phyloP scores from a whole-genome alignment of 768 basidiomycete genomes.

The Suillus subluteus region DNA sequence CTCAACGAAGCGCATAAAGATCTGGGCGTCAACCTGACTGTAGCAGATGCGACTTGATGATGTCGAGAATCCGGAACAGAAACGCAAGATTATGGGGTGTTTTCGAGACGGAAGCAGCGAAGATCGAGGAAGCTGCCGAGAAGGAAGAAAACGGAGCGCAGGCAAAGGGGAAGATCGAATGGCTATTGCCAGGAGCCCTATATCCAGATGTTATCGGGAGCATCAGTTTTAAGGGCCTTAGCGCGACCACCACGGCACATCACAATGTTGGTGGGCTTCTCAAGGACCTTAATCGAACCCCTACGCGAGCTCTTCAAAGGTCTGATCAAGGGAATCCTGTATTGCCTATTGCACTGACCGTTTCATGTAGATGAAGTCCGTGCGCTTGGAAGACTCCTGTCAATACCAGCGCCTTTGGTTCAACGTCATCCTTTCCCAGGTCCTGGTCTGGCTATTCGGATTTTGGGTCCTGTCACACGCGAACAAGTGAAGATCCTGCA shows the following conservation, averaged over 20 bases:
- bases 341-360: not conserved
- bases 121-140: slow-evolving; percentile 82
- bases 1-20: slow-evolving; percentile 86
- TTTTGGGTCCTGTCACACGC: slow-evolving; percentile 92
- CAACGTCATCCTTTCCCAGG: slow-evolving; percentile 99
- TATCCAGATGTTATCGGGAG: slow-evolving; percentile 99
- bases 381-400: slow-evolving; percentile 85
- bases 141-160: slow-evolving; percentile 72
- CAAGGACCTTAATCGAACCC: slow-evolving; percentile 94
- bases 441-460: slow-evolving; percentile 96
- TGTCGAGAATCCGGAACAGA: slow-evolving; percentile 94
- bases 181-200: slow-evolving; percentile 95
- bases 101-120: slow-evolving; percentile 92
- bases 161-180: slow-evolving; percentile 91
- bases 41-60: slow-evolving; percentile 94
- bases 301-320: slow-evolving; percentile 98
- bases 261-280: slow-evolving; percentile 97
- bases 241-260: slow-evolving; percentile 99
- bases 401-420: slow-evolving; percentile 91
- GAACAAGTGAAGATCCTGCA: slow-evolving; percentile 92
- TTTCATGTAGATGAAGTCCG: slow-evolving; percentile 84
- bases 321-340: slow-evolving; percentile 33
- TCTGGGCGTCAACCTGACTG: slow-evolving; percentile 94
- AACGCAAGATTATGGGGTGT: slow-evolving; percentile 99
- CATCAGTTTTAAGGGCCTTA: slow-evolving; percentile 98